Percentiles rank a stretch among this genome's conserved stretches.
phyloP scores from a whole-genome alignment of 768 basidiomycete genomes.

The Boletus reticuloceps region DNA sequence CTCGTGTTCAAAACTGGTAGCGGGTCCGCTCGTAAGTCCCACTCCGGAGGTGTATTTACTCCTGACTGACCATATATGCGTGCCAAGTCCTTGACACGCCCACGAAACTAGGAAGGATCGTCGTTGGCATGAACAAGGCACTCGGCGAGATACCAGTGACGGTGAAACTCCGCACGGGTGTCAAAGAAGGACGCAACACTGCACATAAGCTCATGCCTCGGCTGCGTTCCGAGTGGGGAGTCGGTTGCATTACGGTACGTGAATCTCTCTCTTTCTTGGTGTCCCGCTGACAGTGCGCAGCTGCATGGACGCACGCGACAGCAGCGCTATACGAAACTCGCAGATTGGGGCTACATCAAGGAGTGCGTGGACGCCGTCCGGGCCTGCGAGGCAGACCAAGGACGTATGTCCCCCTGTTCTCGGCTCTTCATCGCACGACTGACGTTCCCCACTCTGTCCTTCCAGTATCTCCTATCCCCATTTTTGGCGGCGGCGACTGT shows the following conservation, averaged over 20 bases:
- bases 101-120: slow-evolving; percentile 78
- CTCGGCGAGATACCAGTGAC: slow-evolving; percentile 91
- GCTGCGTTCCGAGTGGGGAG: slow-evolving; percentile 51
- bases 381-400: slow-evolving; percentile 64
- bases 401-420: slow-evolving; percentile 43
- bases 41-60: background rate
- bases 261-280: background rate
- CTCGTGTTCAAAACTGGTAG: slow-evolving; percentile 90
- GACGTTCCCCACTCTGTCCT: background rate
- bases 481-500: slow-evolving; percentile 95
- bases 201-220: slow-evolving; percentile 91
- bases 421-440: background rate
- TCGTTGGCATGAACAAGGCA: slow-evolving; percentile 88
- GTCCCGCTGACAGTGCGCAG: slow-evolving; percentile 39
- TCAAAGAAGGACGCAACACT: slow-evolving; percentile 83
- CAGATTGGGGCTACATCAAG: slow-evolving; percentile 95
- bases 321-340: slow-evolving; percentile 88
- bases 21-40: slow-evolving; percentile 76
- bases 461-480: slow-evolving; percentile 79
- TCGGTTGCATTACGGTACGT: slow-evolving; percentile 43
- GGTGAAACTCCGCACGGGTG: slow-evolving; percentile 88
- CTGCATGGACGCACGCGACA: slow-evolving; percentile 95
- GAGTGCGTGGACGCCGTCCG: slow-evolving; percentile 82
- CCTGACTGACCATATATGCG: background rate
- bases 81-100: slow-evolving; percentile 76